Conservation (phyloP, 805 yeast genomes). For the Zygosaccharomyces lentus region DNA sequence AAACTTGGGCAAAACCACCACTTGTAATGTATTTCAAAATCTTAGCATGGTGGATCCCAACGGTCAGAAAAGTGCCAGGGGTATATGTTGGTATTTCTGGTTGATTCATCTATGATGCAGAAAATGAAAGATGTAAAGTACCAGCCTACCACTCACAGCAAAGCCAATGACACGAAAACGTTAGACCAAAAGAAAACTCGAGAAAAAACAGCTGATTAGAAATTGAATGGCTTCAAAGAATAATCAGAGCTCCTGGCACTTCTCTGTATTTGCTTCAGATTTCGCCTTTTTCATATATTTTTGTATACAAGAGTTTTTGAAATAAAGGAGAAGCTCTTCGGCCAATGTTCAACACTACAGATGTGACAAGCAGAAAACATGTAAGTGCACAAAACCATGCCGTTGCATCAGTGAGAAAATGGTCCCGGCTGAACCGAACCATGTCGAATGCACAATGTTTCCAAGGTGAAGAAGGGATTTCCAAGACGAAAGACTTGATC, state of each 20-base stretch:
- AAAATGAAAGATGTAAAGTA: not conserved
- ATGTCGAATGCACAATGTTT: not conserved
- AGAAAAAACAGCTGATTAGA: too few species aligned
- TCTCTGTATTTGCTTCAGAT: not conserved
- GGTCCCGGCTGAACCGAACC: not conserved
- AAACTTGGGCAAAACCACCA: slow-evolving; percentile 97
- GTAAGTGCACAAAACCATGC: not conserved
- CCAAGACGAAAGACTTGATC: not conserved
- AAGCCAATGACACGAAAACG: not conserved
- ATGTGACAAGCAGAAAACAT: not conserved
- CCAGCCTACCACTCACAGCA: slow-evolving; percentile 1
- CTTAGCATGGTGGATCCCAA: slow-evolving; percentile 74
- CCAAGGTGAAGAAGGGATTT: too few species aligned
- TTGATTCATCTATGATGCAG: slow-evolving; percentile 31
- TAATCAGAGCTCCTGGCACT: not conserved
- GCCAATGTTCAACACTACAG: not conserved
- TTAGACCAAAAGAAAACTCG: not conserved
- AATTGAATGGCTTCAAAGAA: not conserved
- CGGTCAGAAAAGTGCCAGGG: slow-evolving; percentile 75
- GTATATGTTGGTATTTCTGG: slow-evolving; percentile 61
- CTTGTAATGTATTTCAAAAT: slow-evolving; percentile 71
- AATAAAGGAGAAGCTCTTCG: slow-evolving; percentile 7
- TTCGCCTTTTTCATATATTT: slow-evolving; percentile 1
- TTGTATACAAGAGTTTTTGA: slow-evolving; percentile 1
- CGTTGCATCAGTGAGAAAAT: not conserved